Evolutionary conservation across 2,329 filamentous ascomycete genomes (phyloP).

Genomic region (Clonostachys chloroleuca): DNA sequence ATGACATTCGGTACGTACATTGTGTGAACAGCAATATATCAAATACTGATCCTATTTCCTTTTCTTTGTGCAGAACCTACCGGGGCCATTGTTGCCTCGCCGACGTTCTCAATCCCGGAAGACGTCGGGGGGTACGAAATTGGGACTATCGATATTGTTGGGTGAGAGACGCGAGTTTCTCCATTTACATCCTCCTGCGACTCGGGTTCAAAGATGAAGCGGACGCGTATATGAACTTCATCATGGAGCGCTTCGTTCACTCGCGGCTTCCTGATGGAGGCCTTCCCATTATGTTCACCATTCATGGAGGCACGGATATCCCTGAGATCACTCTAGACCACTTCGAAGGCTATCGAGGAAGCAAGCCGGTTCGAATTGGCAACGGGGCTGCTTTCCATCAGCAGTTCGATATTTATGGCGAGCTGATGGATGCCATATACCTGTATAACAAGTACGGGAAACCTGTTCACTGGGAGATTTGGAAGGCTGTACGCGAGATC

Average conservation of each 20-base stretch:
- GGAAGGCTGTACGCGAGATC: slow-evolving; percentile 66
- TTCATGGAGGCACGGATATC: slow-evolving; percentile 69
- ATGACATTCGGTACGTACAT: slow-evolving; percentile 52
- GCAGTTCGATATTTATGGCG: slow-evolving; percentile 77
- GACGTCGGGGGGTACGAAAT: slow-evolving; percentile 62
- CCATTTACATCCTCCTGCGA: slow-evolving; percentile 71
- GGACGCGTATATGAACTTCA: slow-evolving; percentile 75
- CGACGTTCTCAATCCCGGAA: slow-evolving; percentile 74
- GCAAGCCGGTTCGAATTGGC: slow-evolving; percentile 69
- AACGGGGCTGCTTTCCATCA: slow-evolving; percentile 74
- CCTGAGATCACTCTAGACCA: slow-evolving; percentile 66
- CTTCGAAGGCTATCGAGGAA: slow-evolving; percentile 68
- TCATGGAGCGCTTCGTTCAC: slow-evolving; percentile 64
- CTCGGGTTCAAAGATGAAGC: slow-evolving; percentile 73
- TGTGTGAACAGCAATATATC: not conserved
- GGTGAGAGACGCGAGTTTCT: slow-evolving; percentile 75
- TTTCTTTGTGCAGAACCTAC: slow-evolving; percentile 52
- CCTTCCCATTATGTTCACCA: slow-evolving; percentile 79
- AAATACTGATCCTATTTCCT: not conserved
- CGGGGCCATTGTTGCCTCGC: slow-evolving; percentile 71
- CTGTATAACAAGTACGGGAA: slow-evolving; percentile 78
- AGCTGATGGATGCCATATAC: slow-evolving; percentile 74
- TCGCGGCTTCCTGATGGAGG: slow-evolving; percentile 56
- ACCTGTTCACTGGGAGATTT: slow-evolving; percentile 72
- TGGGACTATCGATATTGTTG: slow-evolving; percentile 76